Evolutionary conservation across 2,329 filamentous ascomycete genomes (phyloP).

Genomic region (Curvularia eragrostidis): DNA sequence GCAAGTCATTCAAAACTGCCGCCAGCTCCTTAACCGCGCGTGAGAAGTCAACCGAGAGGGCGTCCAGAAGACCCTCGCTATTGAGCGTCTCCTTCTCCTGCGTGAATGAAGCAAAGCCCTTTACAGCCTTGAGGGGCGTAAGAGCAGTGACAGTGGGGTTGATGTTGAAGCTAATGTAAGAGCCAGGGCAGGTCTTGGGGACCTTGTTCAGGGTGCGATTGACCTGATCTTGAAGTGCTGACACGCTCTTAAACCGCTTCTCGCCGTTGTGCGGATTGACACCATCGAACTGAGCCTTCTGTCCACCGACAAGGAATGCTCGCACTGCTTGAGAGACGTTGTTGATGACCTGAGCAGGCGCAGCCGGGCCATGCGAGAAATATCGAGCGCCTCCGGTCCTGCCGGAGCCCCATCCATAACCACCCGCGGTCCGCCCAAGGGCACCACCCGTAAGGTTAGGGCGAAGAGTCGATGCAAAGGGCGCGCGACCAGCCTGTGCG

Average conservation of each 20-base stretch:
- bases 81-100: slow-evolving; percentile 68
- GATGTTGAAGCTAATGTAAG: slow-evolving; percentile 86
- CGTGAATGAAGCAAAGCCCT: slow-evolving; percentile 55
- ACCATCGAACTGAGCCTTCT: slow-evolving; percentile 88
- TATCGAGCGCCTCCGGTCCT: slow-evolving; percentile 76
- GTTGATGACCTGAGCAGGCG: slow-evolving; percentile 87
- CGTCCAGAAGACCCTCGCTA: slow-evolving; percentile 81
- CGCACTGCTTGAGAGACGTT: slow-evolving; percentile 94
- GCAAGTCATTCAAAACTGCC: slow-evolving; percentile 79
- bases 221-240: slow-evolving; percentile 74
- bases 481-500: slow-evolving; percentile 75
- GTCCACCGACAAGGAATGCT: slow-evolving; percentile 89
- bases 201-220: slow-evolving; percentile 69
- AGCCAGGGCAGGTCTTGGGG: slow-evolving; percentile 69
- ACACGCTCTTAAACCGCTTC: slow-evolving; percentile 80
- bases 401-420: slow-evolving; percentile 79
- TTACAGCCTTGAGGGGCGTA: slow-evolving; percentile 69
- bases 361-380: slow-evolving; percentile 87
- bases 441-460: slow-evolving; percentile 92
- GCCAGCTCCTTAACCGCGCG: slow-evolving; percentile 84
- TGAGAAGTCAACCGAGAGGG: slow-evolving; percentile 86
- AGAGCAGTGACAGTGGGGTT: slow-evolving; percentile 91
- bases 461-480: slow-evolving; percentile 86
- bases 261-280: slow-evolving; percentile 71
- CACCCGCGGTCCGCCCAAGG: slow-evolving; percentile 82